Percentiles rank a stretch among this genome's conserved stretches.
phyloP scores from a whole-genome alignment of 75 land plant genomes.

The Azolla pinnata region DNA sequence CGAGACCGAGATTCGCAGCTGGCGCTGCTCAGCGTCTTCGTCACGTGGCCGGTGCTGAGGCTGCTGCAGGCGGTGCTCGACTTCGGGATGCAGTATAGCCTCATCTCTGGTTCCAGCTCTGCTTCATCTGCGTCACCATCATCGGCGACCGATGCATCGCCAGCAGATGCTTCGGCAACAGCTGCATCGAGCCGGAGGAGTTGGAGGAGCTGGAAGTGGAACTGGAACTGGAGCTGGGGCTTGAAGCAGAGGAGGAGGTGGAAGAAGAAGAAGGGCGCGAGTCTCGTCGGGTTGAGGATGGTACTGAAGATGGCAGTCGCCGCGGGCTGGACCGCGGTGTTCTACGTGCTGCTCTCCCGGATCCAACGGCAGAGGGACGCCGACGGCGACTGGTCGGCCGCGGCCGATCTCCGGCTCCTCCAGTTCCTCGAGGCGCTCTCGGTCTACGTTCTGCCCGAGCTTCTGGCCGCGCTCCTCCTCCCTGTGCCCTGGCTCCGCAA shows the following conservation, averaged over 20 bases:
- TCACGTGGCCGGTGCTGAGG: conserved; percentile 30
- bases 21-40: conserved; percentile 23
- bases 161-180: too few species aligned
- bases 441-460: conserved; percentile 28
- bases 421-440: conserved; percentile 14
- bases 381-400: conserved; percentile 24
- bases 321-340: conserved; percentile 13
- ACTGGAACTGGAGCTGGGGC: too few species aligned
- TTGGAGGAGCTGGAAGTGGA: too few species aligned
- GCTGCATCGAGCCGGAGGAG: too few species aligned
- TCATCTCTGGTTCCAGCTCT: too few species aligned
- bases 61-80: conserved; percentile 25
- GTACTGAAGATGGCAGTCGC: conserved; percentile 18
- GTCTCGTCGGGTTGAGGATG: conserved; percentile 14
- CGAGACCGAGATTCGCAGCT: conserved; percentile 21
- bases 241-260: too few species aligned
- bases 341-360: conserved; percentile 15
- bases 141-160: too few species aligned
- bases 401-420: conserved; percentile 16
- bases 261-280: too few species aligned
- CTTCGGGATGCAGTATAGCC: conserved; percentile 19
- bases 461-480: conserved; percentile 26
- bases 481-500: conserved; percentile 33
- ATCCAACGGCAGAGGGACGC: conserved; percentile 28
- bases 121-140: too few species aligned